Evolutionary conservation across 169 alveolate genomes (phyloP).

Genomic region (Plasmodium vivax): DNA sequence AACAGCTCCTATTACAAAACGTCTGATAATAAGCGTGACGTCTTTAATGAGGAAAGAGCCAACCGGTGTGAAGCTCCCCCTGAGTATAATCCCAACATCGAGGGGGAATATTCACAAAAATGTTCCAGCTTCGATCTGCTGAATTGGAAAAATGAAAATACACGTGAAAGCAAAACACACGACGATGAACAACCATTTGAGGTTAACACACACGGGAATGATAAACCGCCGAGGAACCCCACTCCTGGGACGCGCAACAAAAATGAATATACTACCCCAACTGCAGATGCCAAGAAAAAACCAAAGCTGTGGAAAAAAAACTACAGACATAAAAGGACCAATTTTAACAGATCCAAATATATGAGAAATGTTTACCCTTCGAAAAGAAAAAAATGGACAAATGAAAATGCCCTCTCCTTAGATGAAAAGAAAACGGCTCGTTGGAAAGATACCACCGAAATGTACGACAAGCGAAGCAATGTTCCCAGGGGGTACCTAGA

Average conservation of each 20-base stretch:
- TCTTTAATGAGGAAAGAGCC: not conserved
- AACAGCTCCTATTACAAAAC: not conserved
- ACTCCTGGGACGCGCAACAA: not conserved
- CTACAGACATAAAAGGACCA: not conserved
- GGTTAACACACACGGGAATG: not conserved
- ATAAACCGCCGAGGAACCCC: not conserved
- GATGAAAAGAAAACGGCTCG: not conserved
- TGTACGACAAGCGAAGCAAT: not conserved
- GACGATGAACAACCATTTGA: not conserved
- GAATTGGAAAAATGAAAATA: not conserved
- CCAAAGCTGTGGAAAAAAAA: not conserved
- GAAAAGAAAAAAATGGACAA: constrained; percentile 9
- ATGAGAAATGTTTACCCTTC: not conserved
- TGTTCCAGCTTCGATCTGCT: not conserved
- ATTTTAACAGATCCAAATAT: not conserved
- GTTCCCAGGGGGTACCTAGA: not conserved
- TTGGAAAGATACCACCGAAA: not conserved
- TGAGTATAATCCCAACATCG: not conserved
- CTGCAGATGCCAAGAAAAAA: not conserved
- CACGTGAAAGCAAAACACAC: not conserved
- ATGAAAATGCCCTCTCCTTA: not conserved
- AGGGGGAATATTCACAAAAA: not conserved
- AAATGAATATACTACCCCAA: not conserved
- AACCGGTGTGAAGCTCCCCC: not conserved
- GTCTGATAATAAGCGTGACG: not conserved